These are phyloP conservation scores for Kuraishia ogatae DNA, from an alignment of 805 yeast genomes.

Conservation along the genomic window DNA sequence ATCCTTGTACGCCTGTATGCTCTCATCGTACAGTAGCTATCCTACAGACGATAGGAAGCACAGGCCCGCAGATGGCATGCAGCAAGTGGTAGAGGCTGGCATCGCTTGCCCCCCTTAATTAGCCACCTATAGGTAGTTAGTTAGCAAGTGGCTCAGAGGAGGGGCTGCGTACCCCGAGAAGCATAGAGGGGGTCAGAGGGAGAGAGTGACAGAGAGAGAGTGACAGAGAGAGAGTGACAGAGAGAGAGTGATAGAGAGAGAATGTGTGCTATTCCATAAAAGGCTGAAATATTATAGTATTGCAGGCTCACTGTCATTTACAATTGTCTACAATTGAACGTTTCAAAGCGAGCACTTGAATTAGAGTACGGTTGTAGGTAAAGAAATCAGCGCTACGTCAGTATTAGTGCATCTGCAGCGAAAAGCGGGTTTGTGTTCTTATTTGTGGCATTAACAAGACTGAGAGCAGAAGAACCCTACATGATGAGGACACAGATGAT, in stretches of 20 bases:
- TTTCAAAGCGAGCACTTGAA: too few relatives aligned
- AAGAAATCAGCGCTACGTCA: too few relatives aligned
- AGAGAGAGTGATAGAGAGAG: too few relatives aligned
- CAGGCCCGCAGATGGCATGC: not conserved
- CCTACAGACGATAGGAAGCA: not conserved
- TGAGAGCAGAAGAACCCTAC: not conserved
- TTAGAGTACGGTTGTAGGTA: too few relatives aligned
- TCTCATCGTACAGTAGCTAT: not conserved
- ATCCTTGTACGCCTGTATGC: not conserved
- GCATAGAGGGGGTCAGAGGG: not conserved
- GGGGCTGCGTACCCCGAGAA: not conserved
- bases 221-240: too few relatives aligned
- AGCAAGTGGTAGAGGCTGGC: not conserved
- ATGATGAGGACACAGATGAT: constrained; percentile 17
- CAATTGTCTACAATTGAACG: too few relatives aligned
- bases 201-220: not conserved
- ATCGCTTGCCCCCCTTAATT: not conserved
- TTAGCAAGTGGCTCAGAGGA: too few relatives aligned
- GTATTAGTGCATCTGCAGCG: not conserved
- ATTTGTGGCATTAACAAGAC: not conserved
- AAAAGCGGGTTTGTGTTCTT: not conserved
- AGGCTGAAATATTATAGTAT: too few relatives aligned
- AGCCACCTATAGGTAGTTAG: not conserved
- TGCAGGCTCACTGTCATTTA: too few relatives aligned
- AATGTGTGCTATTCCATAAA: too few relatives aligned